A percentile compares a stretch with the other conserved stretches of the same genome.
Conservation (phyloP, 1,284 basidiomycete genomes). For the Rhizoctonia solani region DNA sequence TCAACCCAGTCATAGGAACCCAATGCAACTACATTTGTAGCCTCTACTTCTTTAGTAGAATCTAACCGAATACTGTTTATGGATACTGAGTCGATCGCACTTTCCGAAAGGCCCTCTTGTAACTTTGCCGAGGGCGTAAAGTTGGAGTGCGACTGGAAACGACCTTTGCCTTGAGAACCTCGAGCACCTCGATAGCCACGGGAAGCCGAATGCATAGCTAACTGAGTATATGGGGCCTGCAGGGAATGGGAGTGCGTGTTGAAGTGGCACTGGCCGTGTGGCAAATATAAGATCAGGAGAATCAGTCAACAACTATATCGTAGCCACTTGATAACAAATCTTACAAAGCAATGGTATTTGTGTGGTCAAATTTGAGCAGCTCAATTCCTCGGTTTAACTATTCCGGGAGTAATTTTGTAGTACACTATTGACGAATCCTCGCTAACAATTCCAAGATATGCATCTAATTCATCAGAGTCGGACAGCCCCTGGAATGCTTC, state of each 20-base stretch:
- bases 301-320: neutral
- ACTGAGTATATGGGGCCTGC: neutral
- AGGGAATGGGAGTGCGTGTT: neutral
- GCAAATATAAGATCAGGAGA: neutral
- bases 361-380: constrained; percentile 50
- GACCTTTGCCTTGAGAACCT: neutral
- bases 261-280: neutral
- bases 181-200: neutral
- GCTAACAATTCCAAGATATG: constrained; percentile 67
- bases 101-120: constrained; percentile 1
- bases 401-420: constrained; percentile 74
- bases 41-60: neutral
- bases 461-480: neutral
- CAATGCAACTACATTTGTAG: constrained; percentile 3
- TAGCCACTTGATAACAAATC: constrained; percentile 25
- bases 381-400: constrained; percentile 60
- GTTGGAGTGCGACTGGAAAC: neutral
- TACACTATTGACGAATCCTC: constrained; percentile 81
- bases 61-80: neutral
- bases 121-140: neutral
- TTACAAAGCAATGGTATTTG: constrained; percentile 5
- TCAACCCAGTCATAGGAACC: constrained; percentile 30
- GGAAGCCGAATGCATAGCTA: neutral
- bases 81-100: neutral
- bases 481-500: neutral